Conservation (phyloP, 2,329 filamentous ascomycete species). For the Pseudonectria foliicola region DNA sequence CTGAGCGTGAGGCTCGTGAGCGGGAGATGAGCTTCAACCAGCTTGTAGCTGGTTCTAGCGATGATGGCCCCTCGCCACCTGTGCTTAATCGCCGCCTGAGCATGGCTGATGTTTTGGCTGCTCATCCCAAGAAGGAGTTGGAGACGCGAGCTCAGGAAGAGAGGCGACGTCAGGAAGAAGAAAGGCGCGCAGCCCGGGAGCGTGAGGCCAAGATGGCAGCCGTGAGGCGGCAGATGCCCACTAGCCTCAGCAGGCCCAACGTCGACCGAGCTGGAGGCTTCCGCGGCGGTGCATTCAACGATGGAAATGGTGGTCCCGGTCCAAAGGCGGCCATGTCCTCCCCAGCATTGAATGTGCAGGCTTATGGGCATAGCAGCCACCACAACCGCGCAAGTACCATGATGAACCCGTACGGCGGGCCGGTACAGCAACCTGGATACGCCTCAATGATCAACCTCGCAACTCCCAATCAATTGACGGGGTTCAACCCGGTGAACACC, state of each 20-base stretch:
- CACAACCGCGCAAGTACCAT: constrained; percentile 25
- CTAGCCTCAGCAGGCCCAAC: constrained; percentile 26
- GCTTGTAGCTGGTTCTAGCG: constrained; percentile 10
- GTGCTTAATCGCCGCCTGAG: constrained; percentile 34
- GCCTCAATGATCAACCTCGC: constrained; percentile 17
- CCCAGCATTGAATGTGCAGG: constrained; percentile 20
- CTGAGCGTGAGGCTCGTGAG: constrained; percentile 57
- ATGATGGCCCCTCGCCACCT: constrained; percentile 5
- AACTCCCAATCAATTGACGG: constrained; percentile 13
- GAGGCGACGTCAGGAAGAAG: constrained; percentile 33
- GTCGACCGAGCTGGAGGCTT: constrained; percentile 37
- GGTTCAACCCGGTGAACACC: constrained; percentile 14
- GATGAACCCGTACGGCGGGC: constrained; percentile 24
- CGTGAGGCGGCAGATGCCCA: constrained; percentile 44
- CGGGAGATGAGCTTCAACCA: constrained; percentile 41
- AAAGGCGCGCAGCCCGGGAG: constrained; percentile 32
- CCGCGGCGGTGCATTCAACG: constrained; percentile 47
- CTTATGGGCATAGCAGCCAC: constrained; percentile 15
- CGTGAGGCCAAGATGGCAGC: constrained; percentile 42
- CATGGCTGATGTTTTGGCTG: constrained; percentile 52
- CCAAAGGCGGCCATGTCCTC: constrained; percentile 19
- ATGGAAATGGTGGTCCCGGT: constrained; percentile 37
- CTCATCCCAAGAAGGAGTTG: constrained; percentile 33
- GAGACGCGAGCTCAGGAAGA: constrained; percentile 37
- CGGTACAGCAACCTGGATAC: constrained; percentile 18